phyloP scores from a whole-genome alignment of 148 eudicot species.

The Silene conica region DNA sequence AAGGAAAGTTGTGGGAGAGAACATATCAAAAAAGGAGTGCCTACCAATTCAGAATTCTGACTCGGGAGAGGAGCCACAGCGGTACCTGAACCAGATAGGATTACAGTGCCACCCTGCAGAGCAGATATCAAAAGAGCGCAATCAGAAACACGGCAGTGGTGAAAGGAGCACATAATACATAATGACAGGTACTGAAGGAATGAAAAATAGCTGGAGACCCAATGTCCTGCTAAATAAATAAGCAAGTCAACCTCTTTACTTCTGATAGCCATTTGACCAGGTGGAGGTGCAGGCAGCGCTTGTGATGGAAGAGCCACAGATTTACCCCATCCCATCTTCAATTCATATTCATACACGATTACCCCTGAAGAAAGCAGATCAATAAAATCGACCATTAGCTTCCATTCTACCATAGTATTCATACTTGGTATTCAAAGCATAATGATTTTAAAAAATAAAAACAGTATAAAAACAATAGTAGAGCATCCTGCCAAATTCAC shows the following conservation, averaged over 20 bases:
- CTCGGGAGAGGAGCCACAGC: conserved; percentile 79
- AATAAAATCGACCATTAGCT: conserved; percentile 11
- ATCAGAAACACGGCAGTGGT: conserved; percentile 7
- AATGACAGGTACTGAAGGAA: background rate
- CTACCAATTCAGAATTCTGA: conserved; percentile 93
- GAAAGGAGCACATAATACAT: background rate
- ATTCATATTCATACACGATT: conserved; percentile 83
- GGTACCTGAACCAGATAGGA: conserved; percentile 94
- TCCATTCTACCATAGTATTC: background rate
- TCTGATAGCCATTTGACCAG: conserved; percentile 99
- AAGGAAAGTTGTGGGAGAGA: background rate
- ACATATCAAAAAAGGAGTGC: conserved; percentile 7
- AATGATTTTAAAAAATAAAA: too few species aligned
- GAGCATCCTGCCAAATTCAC: too few species aligned
- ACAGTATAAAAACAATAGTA: too few species aligned
- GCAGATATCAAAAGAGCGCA: conserved; percentile 5
- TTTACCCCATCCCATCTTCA: conserved; percentile 99
- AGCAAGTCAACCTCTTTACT: conserved; percentile 78
- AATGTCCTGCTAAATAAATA: background rate
- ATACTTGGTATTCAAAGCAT: background rate
- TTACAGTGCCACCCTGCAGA: conserved; percentile 82
- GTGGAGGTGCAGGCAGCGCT: conserved; percentile 98
- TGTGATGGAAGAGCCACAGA: conserved; percentile 97
- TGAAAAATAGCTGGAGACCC: conserved; percentile 5
- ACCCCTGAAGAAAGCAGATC: conserved; percentile 55